Evolutionary conservation across 495 filamentous ascomycete species (phyloP).

Genomic region (Paragyromitra xinjiangensis): DNA sequence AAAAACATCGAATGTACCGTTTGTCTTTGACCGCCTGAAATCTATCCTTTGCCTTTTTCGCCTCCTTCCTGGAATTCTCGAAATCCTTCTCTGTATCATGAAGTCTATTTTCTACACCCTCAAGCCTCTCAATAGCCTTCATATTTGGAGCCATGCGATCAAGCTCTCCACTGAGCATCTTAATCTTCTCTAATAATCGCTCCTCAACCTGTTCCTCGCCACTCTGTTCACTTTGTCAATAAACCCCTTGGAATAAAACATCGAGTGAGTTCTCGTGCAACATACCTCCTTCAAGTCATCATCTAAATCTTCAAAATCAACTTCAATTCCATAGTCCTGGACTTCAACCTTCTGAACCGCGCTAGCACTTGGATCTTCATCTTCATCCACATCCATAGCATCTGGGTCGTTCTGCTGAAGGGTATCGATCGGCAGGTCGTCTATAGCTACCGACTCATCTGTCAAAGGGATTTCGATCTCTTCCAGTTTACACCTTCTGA

Average conservation of each 20-base stretch:
- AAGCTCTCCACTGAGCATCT: conserved; percentile 75
- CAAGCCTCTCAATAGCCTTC: conserved; percentile 91
- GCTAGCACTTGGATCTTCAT: conserved; percentile 63
- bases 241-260: background rate
- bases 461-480: conserved; percentile 86
- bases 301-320: conserved; percentile 86
- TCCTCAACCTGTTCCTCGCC: conserved; percentile 77
- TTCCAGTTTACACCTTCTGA: conserved; percentile 91
- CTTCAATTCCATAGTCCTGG: conserved; percentile 91
- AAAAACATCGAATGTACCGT: conserved; percentile 62
- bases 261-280: conserved; percentile 34
- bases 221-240: conserved; percentile 62
- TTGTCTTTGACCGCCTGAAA: conserved; percentile 82
- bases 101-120: conserved; percentile 82
- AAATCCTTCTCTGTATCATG: conserved; percentile 87
- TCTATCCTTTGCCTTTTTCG: conserved; percentile 77
- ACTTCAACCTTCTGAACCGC: conserved; percentile 65
- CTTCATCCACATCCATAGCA: conserved; percentile 87
- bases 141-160: conserved; percentile 96
- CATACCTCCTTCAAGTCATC: conserved; percentile 81
- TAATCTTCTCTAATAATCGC: conserved; percentile 80
- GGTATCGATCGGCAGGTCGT: conserved; percentile 84
- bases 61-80: conserved; percentile 76
- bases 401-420: conserved; percentile 73
- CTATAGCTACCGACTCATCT: conserved; percentile 75